Evolutionary conservation across 805 yeast genomes (phyloP).

Genomic region (Metschnikowia vanudenii): DNA sequence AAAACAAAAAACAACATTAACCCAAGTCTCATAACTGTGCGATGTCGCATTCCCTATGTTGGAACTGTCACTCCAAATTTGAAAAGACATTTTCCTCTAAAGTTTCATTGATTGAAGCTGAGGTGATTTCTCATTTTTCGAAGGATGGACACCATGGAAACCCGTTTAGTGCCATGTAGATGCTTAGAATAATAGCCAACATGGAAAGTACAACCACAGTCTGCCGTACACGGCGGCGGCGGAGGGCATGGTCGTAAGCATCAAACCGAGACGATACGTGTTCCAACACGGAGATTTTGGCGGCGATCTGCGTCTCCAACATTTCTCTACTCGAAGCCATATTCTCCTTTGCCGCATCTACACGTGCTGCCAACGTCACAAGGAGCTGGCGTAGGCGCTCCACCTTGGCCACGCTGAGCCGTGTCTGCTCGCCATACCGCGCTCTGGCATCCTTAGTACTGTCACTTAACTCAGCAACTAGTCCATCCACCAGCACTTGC

Average conservation of each 20-base stretch:
- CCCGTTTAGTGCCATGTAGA: conserved; percentile 5
- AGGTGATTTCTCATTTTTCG: no score
- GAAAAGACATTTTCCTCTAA: no score
- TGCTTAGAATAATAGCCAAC: conserved; percentile 17
- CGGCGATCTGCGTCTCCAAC: conserved; percentile 27
- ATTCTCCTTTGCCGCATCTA: conserved; percentile 23
- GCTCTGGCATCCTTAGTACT: conserved; percentile 20
- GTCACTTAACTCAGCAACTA: conserved; percentile 21
- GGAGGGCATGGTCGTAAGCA: conserved; percentile 25
- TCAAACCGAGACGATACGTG: conserved; percentile 28
- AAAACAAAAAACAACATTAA: no score
- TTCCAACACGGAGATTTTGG: conserved; percentile 34
- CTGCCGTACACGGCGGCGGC: conserved; percentile 32
- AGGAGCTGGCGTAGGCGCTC: conserved; percentile 28
- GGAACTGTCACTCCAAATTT: no score
- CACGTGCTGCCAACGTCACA: conserved; percentile 26
- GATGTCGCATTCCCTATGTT: no score
- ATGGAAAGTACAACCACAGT: conserved; percentile 22
- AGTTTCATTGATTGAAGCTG: no score
- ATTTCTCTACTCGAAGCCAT: conserved; percentile 27
- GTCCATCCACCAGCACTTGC: conserved; percentile 18
- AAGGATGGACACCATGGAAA: no score
- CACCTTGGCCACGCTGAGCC: conserved; percentile 27
- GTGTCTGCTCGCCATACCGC: conserved; percentile 27
- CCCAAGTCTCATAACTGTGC: no score